phyloP scores from a whole-genome alignment of 805 yeast species.

The Kluyveromyces starmeri region DNA sequence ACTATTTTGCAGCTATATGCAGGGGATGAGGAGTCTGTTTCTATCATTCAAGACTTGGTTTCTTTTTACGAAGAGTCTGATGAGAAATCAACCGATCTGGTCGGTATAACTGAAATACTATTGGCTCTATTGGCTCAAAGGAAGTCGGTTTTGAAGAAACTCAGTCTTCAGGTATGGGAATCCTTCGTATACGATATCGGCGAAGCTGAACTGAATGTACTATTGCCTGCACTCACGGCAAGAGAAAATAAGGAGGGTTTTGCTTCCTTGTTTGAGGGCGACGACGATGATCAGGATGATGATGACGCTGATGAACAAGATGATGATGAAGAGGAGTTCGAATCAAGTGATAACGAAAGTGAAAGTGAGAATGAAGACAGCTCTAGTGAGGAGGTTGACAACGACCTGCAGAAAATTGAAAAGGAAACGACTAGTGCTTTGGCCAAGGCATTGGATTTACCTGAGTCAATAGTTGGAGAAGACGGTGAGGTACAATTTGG shows the following conservation, averaged over 20 bases:
- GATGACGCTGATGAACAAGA: conserved; percentile 28
- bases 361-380: conserved; percentile 25
- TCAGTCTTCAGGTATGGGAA: conserved; percentile 50
- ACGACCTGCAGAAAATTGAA: conserved; percentile 40
- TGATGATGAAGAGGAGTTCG: conserved; percentile 29
- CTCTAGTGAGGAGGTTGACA: conserved; percentile 28
- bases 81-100: conserved; percentile 34
- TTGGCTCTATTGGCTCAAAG: conserved; percentile 49
- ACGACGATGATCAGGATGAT: conserved; percentile 36
- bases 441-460: conserved; percentile 64
- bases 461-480: conserved; percentile 37
- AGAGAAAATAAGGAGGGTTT: conserved; percentile 82
- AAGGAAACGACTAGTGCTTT: conserved; percentile 51
- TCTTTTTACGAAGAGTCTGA: conserved; percentile 40
- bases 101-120: conserved; percentile 49
- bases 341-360: conserved; percentile 25
- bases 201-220: conserved; percentile 36
- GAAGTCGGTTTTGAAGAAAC: conserved; percentile 46
- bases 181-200: conserved; percentile 42
- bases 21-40: conserved; percentile 69
- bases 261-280: conserved; percentile 61
- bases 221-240: conserved; percentile 49
- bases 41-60: conserved; percentile 64
- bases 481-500: conserved; percentile 39
- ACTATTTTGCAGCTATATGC: conserved; percentile 67